Percentiles rank a stretch among this genome's conserved stretches.
These are phyloP conservation scores for Nyctanthes arbortristis DNA, from an alignment of 257 asterid species.

Conservation along the genomic window DNA sequence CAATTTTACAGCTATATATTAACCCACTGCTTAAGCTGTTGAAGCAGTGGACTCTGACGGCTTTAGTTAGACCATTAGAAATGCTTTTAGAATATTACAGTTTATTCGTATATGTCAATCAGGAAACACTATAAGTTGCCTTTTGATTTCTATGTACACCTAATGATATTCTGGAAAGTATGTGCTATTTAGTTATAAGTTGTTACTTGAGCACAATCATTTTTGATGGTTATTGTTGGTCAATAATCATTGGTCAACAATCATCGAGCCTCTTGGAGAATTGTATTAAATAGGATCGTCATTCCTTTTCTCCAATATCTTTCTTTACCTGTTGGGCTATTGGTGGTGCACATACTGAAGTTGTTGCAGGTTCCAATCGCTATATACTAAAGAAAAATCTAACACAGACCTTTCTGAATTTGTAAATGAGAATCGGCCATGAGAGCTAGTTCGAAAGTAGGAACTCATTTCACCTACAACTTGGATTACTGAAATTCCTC, in stretches of 20 bases:
- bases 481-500: not conserved
- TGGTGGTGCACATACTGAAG: not conserved
- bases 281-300: too few relatives aligned
- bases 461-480: too few relatives aligned
- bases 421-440: not conserved
- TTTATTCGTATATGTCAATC: not conserved
- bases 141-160: not conserved
- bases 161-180: not conserved
- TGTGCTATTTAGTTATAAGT: not conserved
- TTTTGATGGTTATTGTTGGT: not conserved
- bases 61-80: too few relatives aligned
- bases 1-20: not conserved
- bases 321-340: not conserved
- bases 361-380: not conserved
- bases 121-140: not conserved
- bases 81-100: not conserved
- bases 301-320: not conserved
- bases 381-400: not conserved
- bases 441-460: not conserved
- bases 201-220: not conserved
- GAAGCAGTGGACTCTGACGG: not conserved
- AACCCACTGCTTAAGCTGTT: not conserved
- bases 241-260: not conserved
- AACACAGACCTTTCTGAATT: not conserved
- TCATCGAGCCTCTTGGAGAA: not conserved